A percentile compares a stretch with the other conserved stretches of the same genome.
Conservation (phyloP, 2,329 filamentous ascomycete species). For the Ceratocystis huliohia region DNA sequence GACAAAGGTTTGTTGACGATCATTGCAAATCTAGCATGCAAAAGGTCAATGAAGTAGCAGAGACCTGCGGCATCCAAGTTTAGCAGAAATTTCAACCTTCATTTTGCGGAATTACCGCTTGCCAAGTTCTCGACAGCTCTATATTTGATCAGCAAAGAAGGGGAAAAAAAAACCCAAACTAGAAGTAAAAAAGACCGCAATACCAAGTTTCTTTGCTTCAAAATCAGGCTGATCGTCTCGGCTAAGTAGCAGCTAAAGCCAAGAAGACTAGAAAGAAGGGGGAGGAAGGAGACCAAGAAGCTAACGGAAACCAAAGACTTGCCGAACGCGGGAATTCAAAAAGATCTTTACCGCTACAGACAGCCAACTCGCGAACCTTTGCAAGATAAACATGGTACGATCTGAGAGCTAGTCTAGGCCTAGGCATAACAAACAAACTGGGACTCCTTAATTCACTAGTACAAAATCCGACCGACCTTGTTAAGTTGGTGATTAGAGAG, state of each 20-base stretch:
- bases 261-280: neutral
- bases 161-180: neutral
- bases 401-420: too few relatives aligned
- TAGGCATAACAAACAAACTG: too few relatives aligned
- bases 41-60: neutral
- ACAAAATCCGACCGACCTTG: neutral
- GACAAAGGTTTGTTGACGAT: neutral
- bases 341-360: too few relatives aligned
- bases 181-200: neutral
- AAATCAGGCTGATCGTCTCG: neutral
- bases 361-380: too few relatives aligned
- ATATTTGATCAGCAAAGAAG: neutral
- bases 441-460: too few relatives aligned
- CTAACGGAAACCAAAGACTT: slow-evolving; percentile 1
- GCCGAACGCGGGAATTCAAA: neutral
- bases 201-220: neutral
- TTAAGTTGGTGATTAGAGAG: neutral
- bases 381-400: too few relatives aligned
- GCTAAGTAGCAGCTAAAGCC: neutral
- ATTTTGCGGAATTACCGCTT: neutral
- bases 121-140: neutral
- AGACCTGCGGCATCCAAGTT: neutral
- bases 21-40: neutral
- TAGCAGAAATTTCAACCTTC: slow-evolving; percentile 1
- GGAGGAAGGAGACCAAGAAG: neutral